Base-by-base conservation (phyloP, 164 flowering plant species). In the Platanus orientalis region DNA sequence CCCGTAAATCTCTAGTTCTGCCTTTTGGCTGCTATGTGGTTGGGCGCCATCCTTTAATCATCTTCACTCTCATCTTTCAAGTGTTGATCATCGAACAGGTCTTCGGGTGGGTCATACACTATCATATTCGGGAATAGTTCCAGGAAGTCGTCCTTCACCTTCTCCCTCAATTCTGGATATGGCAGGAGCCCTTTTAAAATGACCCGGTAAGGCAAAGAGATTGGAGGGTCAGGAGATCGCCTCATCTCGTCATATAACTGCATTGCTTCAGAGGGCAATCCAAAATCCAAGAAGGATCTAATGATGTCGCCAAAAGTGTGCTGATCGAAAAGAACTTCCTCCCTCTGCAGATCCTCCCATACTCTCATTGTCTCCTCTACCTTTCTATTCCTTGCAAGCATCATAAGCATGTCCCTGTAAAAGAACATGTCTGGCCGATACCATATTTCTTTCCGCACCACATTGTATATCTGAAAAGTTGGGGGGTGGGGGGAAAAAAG, bases 401-500 rank as follows among this genome's bases (percentile, higher is more conserved):
- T 86, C 81, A 88, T 72, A 53, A 95, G 92, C 97, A 89, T 91
- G 76, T 95, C 97, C 58, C 96, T 82, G 82, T 88, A 86, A 63
- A 94, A 86, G 83, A 80, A 94, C 99, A 88, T 91, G 74, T 94
- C 99, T 44, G 99, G 99, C 27, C 93, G 76, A 32, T 94, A 94
- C 97, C 97, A 95, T 66, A 87, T 88, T 72, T 91, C 97, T 70
- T 78, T 86, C 1, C 96, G 89, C 75, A 88, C 94, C 49, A 80
- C 80, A 34, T 91, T 85, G 73, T 95, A 95, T 54, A 95, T 66
- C 99, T 94, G 89, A 27, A 72, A n/a, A 62, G 55, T n/a, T n/a
- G n/a, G n/a, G n/a, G n/a, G n/a, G n/a, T n/a, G n/a, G n/a, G 21
- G 60, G 26, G 21, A 69, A 48, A 5, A 51, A 24, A 54, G 2